Evolutionary conservation across 768 basidiomycete species (phyloP).

Genomic region (Favolaschia claudopus): DNA sequence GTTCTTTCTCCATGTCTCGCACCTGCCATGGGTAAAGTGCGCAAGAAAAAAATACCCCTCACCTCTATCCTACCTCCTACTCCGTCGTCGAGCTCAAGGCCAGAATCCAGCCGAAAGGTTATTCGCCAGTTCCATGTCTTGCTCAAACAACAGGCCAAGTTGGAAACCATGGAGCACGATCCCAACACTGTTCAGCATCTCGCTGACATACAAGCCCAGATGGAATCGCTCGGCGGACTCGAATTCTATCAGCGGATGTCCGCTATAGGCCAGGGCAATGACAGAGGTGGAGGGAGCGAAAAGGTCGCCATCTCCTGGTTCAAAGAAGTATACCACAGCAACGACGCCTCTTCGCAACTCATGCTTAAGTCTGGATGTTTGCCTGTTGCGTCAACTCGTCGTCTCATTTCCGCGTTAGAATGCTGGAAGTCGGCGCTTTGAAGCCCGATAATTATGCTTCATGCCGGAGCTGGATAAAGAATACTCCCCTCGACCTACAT

Average conservation of each 20-base stretch:
- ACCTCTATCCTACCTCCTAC: constrained; percentile 37
- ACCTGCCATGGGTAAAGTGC: constrained; percentile 47
- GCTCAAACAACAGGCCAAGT: constrained; percentile 69
- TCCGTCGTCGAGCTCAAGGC: constrained; percentile 53
- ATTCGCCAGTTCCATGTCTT: constrained; percentile 86
- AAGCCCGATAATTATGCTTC: constrained; percentile 81
- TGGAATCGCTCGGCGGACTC: constrained; percentile 78
- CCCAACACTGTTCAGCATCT: constrained; percentile 44
- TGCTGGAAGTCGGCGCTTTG: constrained; percentile 91
- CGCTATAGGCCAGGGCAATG: constrained; percentile 76
- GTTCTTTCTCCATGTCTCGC: background rate
- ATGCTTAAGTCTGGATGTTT: constrained; percentile 47
- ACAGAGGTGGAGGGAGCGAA: constrained; percentile 90
- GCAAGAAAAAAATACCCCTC: constrained; percentile 55
- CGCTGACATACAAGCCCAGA: constrained; percentile 62
- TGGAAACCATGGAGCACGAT: constrained; percentile 43
- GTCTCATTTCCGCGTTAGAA: constrained; percentile 46
- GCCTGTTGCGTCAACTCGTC: background rate
- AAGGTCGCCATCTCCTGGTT: constrained; percentile 82
- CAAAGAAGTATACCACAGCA: constrained; percentile 52
- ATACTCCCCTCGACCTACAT: constrained; percentile 81
- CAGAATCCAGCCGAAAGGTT: constrained; percentile 69
- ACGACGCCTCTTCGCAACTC: constrained; percentile 26
- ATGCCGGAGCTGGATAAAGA: constrained; percentile 75
- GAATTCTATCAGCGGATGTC: constrained; percentile 87